A percentile compares a stretch with the other conserved stretches of the same genome.
phyloP scores from a whole-genome alignment of 306 rosid species.

The Ammopiptanthus mongolicus region DNA sequence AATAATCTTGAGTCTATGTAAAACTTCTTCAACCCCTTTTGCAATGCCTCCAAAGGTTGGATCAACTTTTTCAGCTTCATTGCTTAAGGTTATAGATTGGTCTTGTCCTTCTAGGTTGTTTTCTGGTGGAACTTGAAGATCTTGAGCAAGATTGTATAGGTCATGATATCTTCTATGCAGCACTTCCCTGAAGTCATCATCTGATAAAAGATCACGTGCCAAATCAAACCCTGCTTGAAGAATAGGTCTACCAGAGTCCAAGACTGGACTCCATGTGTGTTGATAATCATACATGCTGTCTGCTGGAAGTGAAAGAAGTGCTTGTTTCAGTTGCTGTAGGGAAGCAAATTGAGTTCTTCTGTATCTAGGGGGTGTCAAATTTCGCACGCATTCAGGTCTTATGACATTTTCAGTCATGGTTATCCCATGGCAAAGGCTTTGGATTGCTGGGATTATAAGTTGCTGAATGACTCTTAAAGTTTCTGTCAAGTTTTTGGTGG shows the following conservation, averaged over 20 bases:
- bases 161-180: slow-evolving; percentile 86
- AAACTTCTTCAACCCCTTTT: slow-evolving; percentile 88
- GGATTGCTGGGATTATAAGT: slow-evolving; percentile 75
- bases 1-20: slow-evolving; percentile 85
- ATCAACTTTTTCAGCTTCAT: slow-evolving; percentile 57
- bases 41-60: slow-evolving; percentile 85
- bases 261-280: slow-evolving; percentile 78
- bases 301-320: slow-evolving; percentile 82
- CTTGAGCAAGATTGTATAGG: slow-evolving; percentile 75
- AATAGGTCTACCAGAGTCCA: slow-evolving; percentile 54
- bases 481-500: slow-evolving; percentile 81
- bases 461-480: slow-evolving; percentile 72
- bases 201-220: slow-evolving; percentile 83
- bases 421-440: slow-evolving; percentile 75
- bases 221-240: slow-evolving; percentile 70
- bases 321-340: slow-evolving; percentile 67
- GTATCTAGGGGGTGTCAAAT: slow-evolving; percentile 74
- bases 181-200: slow-evolving; percentile 86
- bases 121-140: slow-evolving; percentile 80
- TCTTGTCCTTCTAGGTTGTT: slow-evolving; percentile 48
- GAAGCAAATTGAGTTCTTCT: slow-evolving; percentile 63
- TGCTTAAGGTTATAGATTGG: slow-evolving; percentile 36
- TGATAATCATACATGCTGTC: slow-evolving; percentile 96
- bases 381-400: slow-evolving; percentile 78
- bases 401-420: slow-evolving; percentile 66